These are phyloP conservation scores for Actinidia arguta DNA, from an alignment of 179 eudicot genomes.

Conservation along the genomic window DNA sequence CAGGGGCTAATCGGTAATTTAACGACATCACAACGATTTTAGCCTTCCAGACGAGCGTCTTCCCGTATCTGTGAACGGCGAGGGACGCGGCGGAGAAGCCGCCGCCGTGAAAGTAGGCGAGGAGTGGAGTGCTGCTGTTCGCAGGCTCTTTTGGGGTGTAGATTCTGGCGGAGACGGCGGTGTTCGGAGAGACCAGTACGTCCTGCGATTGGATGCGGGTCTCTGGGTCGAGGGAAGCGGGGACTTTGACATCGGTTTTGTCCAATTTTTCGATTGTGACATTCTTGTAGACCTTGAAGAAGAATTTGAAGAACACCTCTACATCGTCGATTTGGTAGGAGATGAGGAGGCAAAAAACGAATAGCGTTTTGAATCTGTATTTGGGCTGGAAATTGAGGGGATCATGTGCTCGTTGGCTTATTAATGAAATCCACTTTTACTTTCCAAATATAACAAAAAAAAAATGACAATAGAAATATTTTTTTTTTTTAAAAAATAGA, in stretches of 20 bases:
- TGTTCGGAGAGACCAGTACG: constrained; percentile 20
- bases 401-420: no score
- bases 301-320: background rate
- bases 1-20: constrained; percentile 68
- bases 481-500: no score
- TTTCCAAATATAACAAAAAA: no score
- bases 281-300: constrained; percentile 5
- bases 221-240: constrained; percentile 32
- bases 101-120: constrained; percentile 63
- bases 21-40: constrained; percentile 40
- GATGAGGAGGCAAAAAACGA: background rate
- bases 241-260: background rate
- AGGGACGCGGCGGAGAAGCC: constrained; percentile 45
- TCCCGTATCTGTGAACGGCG: constrained; percentile 35
- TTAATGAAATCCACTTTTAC: no score
- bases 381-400: no score
- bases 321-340: background rate
- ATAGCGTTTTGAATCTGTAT: no score
- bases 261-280: background rate
- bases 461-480: no score
- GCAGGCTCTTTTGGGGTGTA: constrained; percentile 37
- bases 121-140: constrained; percentile 41
- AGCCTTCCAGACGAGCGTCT: constrained; percentile 24
- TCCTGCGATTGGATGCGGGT: constrained; percentile 59
- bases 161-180: constrained; percentile 43